Evolutionary conservation across 1,139 yeast species (phyloP), one percentile per base, ranked within the genome.

Genomic region (Protomyces macrosporus): DNA sequence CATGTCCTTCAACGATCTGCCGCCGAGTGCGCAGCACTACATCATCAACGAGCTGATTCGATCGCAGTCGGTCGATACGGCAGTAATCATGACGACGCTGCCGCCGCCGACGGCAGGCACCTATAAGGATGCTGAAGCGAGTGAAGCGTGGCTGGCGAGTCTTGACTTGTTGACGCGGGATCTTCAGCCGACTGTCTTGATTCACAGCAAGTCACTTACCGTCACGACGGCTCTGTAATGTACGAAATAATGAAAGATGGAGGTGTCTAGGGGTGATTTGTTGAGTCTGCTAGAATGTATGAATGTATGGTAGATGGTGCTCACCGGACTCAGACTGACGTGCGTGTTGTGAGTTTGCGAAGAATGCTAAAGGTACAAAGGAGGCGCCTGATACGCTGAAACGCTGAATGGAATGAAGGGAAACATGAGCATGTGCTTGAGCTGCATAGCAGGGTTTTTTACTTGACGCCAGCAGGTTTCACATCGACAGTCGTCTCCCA

Each of bases 191-290:
- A 81, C 84, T 3, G 74, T 93, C 72, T 75, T 93, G 67, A 80
- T 93, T 64, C 91, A 93, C 72, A 89, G 97, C 0, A 96, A 90
- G 75, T 87, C 96, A 0, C 90, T 91, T 78, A 93, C 98, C 0
- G 98, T 93, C 1, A 93, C 98, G 0, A 91, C 97, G 10, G 90
- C 95, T 32, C 77, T 88, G 68, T 88, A 77, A 69, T 23, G 23
- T 23, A 23, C 23, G 23, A 23, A 23, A 23, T 23, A 23, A 23
- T 23, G 23, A 23, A 23, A 23, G 23, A 23, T 23, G 23, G 23
- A 23, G 23, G 23, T 23, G 23, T 23, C 23, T 23, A 23, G 23
- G 23, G 23, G 2, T 23, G 23, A 23, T 23, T 23, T 23, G 23
- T 23, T 23, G 23, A 23, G 23, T 23, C 23, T 23, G 23, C 23